Evolutionary conservation across 129 eudicot species (phyloP).

Genomic region (Pulicaria dysenterica): DNA sequence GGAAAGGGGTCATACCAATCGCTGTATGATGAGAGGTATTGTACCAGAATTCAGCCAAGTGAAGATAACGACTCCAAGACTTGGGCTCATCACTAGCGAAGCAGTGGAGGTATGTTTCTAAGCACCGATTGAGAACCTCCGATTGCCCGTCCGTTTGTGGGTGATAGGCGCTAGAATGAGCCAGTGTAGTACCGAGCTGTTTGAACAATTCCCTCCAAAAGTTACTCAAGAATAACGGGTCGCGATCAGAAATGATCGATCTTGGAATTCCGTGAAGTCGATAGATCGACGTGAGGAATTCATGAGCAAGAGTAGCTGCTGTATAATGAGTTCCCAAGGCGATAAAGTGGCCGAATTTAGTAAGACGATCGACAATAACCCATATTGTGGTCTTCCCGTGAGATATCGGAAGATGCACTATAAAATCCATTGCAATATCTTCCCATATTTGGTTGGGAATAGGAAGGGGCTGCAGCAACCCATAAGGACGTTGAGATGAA

Average conservation of each 20-base stretch:
- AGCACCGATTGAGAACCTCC: neutral
- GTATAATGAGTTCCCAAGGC: neutral
- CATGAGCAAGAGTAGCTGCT: neutral
- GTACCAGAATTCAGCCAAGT: neutral
- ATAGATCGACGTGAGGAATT: neutral
- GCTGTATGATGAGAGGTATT: neutral
- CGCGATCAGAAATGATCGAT: neutral
- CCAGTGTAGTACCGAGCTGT: neutral
- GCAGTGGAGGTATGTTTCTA: neutral
- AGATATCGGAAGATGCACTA: neutral
- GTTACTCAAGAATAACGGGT: neutral
- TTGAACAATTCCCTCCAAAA: neutral
- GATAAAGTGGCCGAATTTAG: neutral
- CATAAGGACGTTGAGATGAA: too few species aligned
- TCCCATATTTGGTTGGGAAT: neutral
- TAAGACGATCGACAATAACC: neutral
- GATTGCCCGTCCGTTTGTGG: neutral
- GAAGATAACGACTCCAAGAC: neutral
- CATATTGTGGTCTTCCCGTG: too few species aligned
- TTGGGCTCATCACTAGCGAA: neutral
- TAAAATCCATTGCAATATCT: neutral
- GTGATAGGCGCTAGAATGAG: neutral
- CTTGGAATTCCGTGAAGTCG: neutral
- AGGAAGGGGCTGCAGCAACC: neutral
- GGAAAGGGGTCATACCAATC: neutral